Evolutionary conservation across 2,329 filamentous ascomycete genomes (phyloP), one percentile per base, ranked within the genome.

Genomic region (Diaporthe helianthi): DNA sequence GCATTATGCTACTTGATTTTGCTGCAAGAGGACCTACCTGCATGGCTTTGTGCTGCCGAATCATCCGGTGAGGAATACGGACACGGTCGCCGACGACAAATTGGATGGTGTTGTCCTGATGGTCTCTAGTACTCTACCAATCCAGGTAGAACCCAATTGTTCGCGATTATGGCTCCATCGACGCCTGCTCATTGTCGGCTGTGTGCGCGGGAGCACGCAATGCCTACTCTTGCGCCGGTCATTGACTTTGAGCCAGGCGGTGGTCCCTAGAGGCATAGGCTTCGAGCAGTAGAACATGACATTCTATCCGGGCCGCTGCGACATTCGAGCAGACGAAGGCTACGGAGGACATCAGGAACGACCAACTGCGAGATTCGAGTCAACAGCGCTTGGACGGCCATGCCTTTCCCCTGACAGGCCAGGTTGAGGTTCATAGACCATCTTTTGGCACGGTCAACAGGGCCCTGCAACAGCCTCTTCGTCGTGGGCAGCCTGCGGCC

Each of bases 351-450:
- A n/a, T n/a, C n/a, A 15, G n/a, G n/a, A 49, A 36, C 44, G 31
- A 29, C 8, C 49, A 29, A 17, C 51, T 38, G 38, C 9, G n/a
- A 46, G 33, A 38, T 33, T 53, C 63, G 47, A 65, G 49, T 29
- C 65, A 67, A 49, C 52, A 49, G 52, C 26, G 33, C 52, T 58
- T 38, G 29, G 33, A 33, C 41, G 36, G 33, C 52, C 36, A 41
- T 41, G 52, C 31, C 52, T 41, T 41, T 41, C 31, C 22, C 26
- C 24, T 26, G 64, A 29, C 38, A 55, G 9, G 38, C 51, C n/a
- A 49, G 29, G n/a, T 12, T 15, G n/a, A 49, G 24, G n/a, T 6
- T 29, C 51, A 55, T 38, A 46, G 64, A 38, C 52, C 51, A 66
- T 22, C 31, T 41, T 46, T 19, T 54, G 46, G 63, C n/a, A 33